Conservation (phyloP, 352 stramenopile genomes). For the Aphanomyces stellatus region DNA sequence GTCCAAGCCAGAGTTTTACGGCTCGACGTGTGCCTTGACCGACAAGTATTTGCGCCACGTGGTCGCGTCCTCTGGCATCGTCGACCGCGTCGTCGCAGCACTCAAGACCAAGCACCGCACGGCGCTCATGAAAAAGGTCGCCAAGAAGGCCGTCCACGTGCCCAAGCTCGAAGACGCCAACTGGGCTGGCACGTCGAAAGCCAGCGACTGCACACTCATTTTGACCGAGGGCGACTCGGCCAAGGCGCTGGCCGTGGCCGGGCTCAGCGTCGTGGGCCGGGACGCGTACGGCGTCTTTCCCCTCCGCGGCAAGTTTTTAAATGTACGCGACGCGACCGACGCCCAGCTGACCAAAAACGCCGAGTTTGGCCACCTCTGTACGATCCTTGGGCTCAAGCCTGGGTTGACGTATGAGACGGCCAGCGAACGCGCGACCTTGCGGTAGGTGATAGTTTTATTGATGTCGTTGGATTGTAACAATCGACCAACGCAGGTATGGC, state of each 20-base stretch:
- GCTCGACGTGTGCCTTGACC: slow-evolving; percentile 86
- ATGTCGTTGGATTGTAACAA: neutral
- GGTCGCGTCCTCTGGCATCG: slow-evolving; percentile 91
- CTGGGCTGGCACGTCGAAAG: slow-evolving; percentile 85
- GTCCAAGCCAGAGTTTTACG: slow-evolving; percentile 79
- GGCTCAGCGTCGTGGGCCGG: slow-evolving; percentile 92
- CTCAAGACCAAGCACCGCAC: slow-evolving; percentile 92
- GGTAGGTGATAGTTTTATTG: neutral
- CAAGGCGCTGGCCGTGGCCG: slow-evolving; percentile 95
- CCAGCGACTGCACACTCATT: slow-evolving; percentile 95
- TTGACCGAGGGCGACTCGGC: slow-evolving; percentile 98
- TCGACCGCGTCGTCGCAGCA: slow-evolving; percentile 89
- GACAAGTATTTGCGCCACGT: slow-evolving; percentile 94
- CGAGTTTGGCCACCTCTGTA: slow-evolving; percentile 94
- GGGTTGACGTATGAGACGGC: slow-evolving; percentile 89
- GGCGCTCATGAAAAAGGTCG: slow-evolving; percentile 90
- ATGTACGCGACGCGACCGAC: slow-evolving; percentile 98
- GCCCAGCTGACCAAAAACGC: slow-evolving; percentile 95
- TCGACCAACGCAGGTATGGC: slow-evolving; percentile 83
- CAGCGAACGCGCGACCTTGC: slow-evolving; percentile 36
- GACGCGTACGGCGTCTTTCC: slow-evolving; percentile 98
- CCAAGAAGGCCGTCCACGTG: slow-evolving; percentile 83
- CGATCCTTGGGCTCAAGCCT: slow-evolving; percentile 97
- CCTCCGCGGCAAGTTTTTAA: slow-evolving; percentile 96
- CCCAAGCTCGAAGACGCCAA: slow-evolving; percentile 99